Percentiles rank a stretch among this genome's conserved stretches.
Evolutionary conservation across 2,329 filamentous ascomycete genomes (phyloP).

Genomic region (Zelopaecilomyces penicillatus): DNA sequence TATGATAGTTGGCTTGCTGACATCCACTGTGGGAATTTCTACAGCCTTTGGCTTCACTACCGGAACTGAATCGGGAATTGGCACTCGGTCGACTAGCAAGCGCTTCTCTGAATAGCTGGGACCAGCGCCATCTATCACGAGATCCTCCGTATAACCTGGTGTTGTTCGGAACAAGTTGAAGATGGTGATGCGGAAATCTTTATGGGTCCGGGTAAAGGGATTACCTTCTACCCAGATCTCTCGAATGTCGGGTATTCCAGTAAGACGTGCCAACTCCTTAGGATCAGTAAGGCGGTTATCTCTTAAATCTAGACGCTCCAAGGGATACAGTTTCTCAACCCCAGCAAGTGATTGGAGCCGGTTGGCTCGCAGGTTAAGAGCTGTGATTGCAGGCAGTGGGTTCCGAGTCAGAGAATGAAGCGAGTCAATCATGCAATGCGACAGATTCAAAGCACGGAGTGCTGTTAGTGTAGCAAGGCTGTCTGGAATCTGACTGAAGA

Average conservation of each 20-base stretch:
- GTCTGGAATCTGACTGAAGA: conserved; percentile 91
- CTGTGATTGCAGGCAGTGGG: conserved; percentile 86
- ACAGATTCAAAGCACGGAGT: conserved; percentile 86
- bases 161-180: conserved; percentile 93
- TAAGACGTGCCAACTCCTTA: conserved; percentile 79
- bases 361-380: conserved; percentile 84
- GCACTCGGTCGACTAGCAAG: conserved; percentile 71
- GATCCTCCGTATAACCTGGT: conserved; percentile 83
- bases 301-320: conserved; percentile 83
- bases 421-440: conserved; percentile 95
- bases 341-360: conserved; percentile 80
- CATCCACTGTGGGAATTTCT: conserved; percentile 54
- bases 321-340: conserved; percentile 76
- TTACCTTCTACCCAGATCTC: conserved; percentile 93
- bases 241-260: conserved; percentile 80
- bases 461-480: conserved; percentile 77
- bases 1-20: conserved; percentile 58
- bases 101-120: conserved; percentile 82
- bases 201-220: conserved; percentile 80
- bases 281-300: conserved; percentile 91
- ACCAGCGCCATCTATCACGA: conserved; percentile 75
- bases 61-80: conserved; percentile 66
- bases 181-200: conserved; percentile 77
- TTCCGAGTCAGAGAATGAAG: conserved; percentile 79
- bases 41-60: conserved; percentile 63